Base-by-base conservation (phyloP, 129 eudicot genomes). In the Centella asiatica region DNA sequence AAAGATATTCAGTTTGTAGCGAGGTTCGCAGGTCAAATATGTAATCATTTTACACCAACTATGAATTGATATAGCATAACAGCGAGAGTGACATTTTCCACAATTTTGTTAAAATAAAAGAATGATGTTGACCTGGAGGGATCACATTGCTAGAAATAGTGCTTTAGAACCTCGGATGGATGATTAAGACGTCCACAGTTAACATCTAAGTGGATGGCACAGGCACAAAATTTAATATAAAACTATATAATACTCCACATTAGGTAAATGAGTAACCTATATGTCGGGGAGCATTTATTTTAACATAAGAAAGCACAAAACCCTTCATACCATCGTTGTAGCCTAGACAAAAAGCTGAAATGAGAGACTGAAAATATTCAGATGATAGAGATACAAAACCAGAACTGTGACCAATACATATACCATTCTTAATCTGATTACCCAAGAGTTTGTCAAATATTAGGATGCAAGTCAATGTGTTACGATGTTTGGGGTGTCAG, bases 1-100 rank as follows among this genome's bases (percentile, higher is more conserved):
- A 46, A 45, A 45, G 60, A 52, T 8, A 19, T n/a, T 73, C 36
- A 64, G n/a, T n/a, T n/a, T n/a, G n/a, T n/a, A n/a, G n/a, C n/a
- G n/a, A n/a, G n/a, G n/a, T n/a, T n/a, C n/a, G n/a, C n/a, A n/a
- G n/a, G n/a, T n/a, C n/a, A n/a, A n/a, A n/a, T n/a, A n/a, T n/a
- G n/a, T n/a, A n/a, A n/a, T n/a, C n/a, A n/a, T n/a, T n/a, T n/a
- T n/a, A n/a, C n/a, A n/a, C n/a, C n/a, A n/a, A n/a, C n/a, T n/a
- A n/a, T n/a, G n/a, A n/a, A n/a, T n/a, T n/a, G n/a, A n/a, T n/a
- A n/a, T n/a, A n/a, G n/a, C n/a, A n/a, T n/a, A n/a, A n/a, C n/a
- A n/a, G n/a, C n/a, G n/a, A n/a, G n/a, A n/a, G n/a, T n/a, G n/a
- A n/a, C n/a, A n/a, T n/a, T n/a, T n/a, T n/a, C n/a, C 47, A 42